These are phyloP conservation scores for Panaeolus cyanescens DNA, from an alignment of 768 basidiomycete species.

Conservation along the genomic window DNA sequence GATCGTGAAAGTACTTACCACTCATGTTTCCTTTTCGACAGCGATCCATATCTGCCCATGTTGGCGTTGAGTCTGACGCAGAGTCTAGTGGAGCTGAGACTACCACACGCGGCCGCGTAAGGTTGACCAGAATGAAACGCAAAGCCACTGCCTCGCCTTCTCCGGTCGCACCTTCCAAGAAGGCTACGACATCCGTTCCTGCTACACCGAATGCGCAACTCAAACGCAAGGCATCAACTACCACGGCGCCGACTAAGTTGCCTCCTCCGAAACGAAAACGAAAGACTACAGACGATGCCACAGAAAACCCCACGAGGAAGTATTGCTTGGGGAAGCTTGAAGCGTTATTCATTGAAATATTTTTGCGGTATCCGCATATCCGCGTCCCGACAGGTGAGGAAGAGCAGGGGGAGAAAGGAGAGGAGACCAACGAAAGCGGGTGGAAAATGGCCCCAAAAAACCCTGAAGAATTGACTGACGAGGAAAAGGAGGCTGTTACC, in stretches of 20 bases:
- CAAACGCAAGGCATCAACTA: slow-evolving; percentile 58
- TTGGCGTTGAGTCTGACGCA: slow-evolving; percentile 45
- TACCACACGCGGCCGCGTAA: slow-evolving; percentile 7
- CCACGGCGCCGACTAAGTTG: slow-evolving; percentile 21
- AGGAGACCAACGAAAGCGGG: slow-evolving; percentile 5
- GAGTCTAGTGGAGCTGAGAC: slow-evolving; percentile 29
- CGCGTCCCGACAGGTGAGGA: slow-evolving; percentile 28
- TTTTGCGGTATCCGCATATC: slow-evolving; percentile 67
- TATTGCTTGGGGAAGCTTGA: slow-evolving; percentile 80
- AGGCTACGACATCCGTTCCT: not conserved
- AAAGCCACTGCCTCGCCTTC: slow-evolving; percentile 30
- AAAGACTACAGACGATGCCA: slow-evolving; percentile 22
- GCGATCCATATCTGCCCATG: not conserved
- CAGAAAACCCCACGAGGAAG: slow-evolving; percentile 75
- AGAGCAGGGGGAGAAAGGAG: slow-evolving; percentile 19
- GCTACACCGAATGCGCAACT: slow-evolving; percentile 20
- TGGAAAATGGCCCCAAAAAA: slow-evolving; percentile 39
- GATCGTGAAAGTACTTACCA: not conserved
- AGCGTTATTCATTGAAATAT: slow-evolving; percentile 71
- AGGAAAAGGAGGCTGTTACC: slow-evolving; percentile 57
- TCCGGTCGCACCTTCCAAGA: slow-evolving; percentile 21
- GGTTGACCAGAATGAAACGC: slow-evolving; percentile 27
- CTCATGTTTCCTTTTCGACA: not conserved
- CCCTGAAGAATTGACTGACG: slow-evolving; percentile 57
- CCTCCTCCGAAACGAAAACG: slow-evolving; percentile 24